Evolutionary conservation across 2,329 filamentous ascomycete genomes (phyloP).

Genomic region (Ustulina deusta): DNA sequence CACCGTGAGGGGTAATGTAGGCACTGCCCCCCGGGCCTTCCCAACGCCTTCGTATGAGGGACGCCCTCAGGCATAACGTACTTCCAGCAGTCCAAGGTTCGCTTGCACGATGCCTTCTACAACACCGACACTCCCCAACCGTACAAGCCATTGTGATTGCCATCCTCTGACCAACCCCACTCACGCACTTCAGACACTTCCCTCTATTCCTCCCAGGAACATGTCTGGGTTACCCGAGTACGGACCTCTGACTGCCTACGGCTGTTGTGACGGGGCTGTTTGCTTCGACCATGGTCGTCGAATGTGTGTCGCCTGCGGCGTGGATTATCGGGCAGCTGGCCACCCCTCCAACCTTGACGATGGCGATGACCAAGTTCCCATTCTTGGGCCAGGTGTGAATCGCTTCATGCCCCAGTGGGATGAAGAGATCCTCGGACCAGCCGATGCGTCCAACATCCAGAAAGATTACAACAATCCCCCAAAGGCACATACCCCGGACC

Average conservation of each 20-base stretch:
- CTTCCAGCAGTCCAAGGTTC: no score
- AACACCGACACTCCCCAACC: no score
- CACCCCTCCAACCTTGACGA: neutral
- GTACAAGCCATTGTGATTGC: neutral
- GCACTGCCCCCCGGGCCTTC: no score
- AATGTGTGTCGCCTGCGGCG: neutral
- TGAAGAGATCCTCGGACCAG: neutral
- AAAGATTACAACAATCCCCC: neutral
- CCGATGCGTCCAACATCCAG: neutral
- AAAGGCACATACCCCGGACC: neutral
- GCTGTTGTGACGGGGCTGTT: no score
- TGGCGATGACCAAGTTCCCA: no score
- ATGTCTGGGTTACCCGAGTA: neutral
- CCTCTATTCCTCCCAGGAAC: neutral
- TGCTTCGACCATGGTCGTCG: neutral
- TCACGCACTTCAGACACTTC: neutral
- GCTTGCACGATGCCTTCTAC: no score
- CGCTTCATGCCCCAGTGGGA: neutral
- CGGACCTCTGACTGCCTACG: neutral
- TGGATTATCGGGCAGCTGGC: neutral
- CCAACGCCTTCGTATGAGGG: no score
- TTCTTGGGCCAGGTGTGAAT: neutral
- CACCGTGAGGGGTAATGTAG: no score
- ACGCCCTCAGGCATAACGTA: no score
- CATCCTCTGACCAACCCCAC: neutral